These are phyloP conservation scores for Cardiosporidium cionae DNA, from an alignment of 169 alveolate genomes.

Conservation along the genomic window DNA sequence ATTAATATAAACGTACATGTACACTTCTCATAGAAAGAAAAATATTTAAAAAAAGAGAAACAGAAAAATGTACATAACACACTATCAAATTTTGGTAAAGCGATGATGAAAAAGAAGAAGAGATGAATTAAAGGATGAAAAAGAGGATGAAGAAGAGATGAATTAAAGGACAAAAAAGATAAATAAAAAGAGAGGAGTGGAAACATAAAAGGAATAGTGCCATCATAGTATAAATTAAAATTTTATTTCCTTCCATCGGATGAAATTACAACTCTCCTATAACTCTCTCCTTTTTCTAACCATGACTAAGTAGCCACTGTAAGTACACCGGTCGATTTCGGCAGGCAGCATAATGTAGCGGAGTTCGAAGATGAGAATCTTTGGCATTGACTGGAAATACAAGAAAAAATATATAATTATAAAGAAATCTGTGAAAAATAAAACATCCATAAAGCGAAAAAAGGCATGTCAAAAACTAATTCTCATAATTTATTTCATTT, in stretches of 20 bases:
- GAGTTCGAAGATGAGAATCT: constrained; percentile 41
- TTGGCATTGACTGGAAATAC: constrained; percentile 32
- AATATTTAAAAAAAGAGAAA: neutral
- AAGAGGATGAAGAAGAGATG: neutral
- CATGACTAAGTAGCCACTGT: constrained; percentile 41
- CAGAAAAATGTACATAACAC: neutral
- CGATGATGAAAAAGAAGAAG: neutral
- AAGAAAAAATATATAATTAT: neutral
- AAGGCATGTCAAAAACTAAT: too few relatives aligned
- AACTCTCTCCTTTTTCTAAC: too few relatives aligned
- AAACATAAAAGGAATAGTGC: too few relatives aligned
- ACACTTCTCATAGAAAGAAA: neutral
- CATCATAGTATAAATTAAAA: too few relatives aligned
- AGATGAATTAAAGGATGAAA: neutral
- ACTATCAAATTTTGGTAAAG: too few relatives aligned
- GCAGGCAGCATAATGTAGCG: constrained; percentile 55
- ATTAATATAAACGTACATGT: too few relatives aligned
- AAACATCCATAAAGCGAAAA: neutral
- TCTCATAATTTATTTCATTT: too few relatives aligned
- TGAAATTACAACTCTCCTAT: too few relatives aligned
- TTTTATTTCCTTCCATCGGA: too few relatives aligned
- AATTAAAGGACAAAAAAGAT: neutral
- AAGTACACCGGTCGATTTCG: constrained; percentile 34
- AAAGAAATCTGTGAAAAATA: neutral
- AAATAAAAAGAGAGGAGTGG: neutral